These are phyloP conservation scores for Neurospora tetraspora DNA, from an alignment of 495 filamentous ascomycete genomes.

Conservation along the genomic window DNA sequence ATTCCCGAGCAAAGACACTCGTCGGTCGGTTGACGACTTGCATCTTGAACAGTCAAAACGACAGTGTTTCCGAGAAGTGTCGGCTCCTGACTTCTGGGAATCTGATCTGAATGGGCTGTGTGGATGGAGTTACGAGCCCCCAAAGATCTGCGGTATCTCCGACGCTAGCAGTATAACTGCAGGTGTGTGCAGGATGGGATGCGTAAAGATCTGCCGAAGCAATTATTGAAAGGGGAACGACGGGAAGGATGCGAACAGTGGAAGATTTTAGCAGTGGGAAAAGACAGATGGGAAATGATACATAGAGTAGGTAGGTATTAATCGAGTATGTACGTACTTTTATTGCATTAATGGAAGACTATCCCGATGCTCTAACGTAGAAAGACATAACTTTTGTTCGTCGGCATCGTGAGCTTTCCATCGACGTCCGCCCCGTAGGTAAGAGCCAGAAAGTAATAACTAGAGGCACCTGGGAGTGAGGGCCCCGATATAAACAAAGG, in stretches of 20 bases:
- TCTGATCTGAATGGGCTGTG: neutral
- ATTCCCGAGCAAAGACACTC: neutral
- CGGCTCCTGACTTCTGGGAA: too few species aligned
- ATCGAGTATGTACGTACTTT: neutral
- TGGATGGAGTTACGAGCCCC: neutral
- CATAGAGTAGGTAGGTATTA: neutral
- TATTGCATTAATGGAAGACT: neutral
- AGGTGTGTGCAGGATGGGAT: neutral
- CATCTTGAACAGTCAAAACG: neutral
- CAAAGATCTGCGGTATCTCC: neutral
- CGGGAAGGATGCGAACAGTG: neutral
- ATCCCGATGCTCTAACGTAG: neutral
- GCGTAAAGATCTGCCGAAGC: neutral
- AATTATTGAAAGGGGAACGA: neutral
- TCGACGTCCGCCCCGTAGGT: neutral
- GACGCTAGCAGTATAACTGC: neutral
- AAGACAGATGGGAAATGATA: too few species aligned
- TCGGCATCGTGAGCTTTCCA: neutral
- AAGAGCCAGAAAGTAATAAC: neutral
- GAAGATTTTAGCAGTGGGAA: too few species aligned
- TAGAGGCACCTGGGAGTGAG: too few species aligned
- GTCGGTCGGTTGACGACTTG: neutral
- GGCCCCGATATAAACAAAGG: neutral
- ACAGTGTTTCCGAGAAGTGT: neutral
- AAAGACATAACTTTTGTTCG: neutral